These are phyloP conservation scores for Carnegiea gigantea DNA, from an alignment of 179 eudicot species.

Conservation along the genomic window DNA sequence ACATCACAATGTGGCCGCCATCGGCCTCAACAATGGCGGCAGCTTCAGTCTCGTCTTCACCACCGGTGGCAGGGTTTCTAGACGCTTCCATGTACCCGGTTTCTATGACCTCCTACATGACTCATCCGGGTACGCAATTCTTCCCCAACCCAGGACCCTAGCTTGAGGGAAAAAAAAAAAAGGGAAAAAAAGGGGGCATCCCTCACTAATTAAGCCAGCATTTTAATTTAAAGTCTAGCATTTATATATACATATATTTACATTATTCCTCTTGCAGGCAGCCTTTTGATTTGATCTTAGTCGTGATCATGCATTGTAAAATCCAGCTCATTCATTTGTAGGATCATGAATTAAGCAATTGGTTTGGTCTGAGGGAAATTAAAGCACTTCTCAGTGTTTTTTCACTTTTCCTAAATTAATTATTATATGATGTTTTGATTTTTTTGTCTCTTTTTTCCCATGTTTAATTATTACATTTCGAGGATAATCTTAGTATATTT, in stretches of 20 bases:
- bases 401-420: not conserved
- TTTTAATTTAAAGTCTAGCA: not conserved
- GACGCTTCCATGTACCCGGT: constrained; percentile 62
- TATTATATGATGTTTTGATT: not conserved
- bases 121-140: constrained; percentile 81
- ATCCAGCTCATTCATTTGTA: not conserved
- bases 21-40: constrained; percentile 24
- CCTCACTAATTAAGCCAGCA: not conserved
- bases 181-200: not conserved
- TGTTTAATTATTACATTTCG: not conserved
- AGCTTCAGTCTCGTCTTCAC: constrained; percentile 12
- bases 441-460: not conserved
- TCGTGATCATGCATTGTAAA: not conserved
- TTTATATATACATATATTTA: not conserved
- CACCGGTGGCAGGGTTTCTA: constrained; percentile 33
- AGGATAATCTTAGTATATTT: too few species aligned
- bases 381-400: not conserved
- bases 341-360: not conserved
- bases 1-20: constrained; percentile 34
- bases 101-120: constrained; percentile 50
- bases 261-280: not conserved
- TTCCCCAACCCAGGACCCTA: constrained; percentile 78
- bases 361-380: not conserved
- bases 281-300: not conserved
- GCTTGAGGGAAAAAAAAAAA: not conserved